Percentiles rank a stretch among this genome's conserved stretches.
Conservation (phyloP, 140 eudicot genomes). For the Artemisia princeps region DNA sequence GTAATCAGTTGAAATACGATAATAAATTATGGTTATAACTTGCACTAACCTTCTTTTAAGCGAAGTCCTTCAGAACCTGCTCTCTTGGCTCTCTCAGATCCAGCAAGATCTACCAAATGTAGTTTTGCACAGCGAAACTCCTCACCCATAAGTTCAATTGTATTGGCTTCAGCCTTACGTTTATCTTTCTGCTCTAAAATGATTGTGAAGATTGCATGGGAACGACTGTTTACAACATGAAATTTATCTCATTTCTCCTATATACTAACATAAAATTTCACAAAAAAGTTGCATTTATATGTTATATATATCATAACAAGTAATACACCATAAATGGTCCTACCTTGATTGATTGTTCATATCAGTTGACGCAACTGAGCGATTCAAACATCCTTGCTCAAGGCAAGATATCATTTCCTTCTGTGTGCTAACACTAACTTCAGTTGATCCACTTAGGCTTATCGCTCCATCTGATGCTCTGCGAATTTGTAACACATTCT, state of each 20-base stretch:
- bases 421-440: conserved; percentile 64
- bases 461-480: conserved; percentile 81
- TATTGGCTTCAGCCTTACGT: conserved; percentile 37
- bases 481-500: conserved; percentile 73
- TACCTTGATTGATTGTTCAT: conserved; percentile 98
- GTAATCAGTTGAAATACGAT: conserved; percentile 5
- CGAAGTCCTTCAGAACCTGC: conserved; percentile 99
- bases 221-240: conserved; percentile 55
- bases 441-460: conserved; percentile 80
- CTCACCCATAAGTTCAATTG: conserved; percentile 58
- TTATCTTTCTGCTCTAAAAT: conserved; percentile 87
- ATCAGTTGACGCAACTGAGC: conserved; percentile 95
- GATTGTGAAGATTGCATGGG: conserved; percentile 96
- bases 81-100: conserved; percentile 94
- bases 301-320: conserved; percentile 18
- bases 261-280: conserved; percentile 3
- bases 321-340: conserved; percentile 6
- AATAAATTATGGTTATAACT: neutral
- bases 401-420: conserved; percentile 94
- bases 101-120: conserved; percentile 99
- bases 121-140: conserved; percentile 89
- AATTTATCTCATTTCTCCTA: conserved; percentile 9
- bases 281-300: conserved; percentile 8
- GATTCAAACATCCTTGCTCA: conserved; percentile 80
- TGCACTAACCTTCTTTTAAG: conserved; percentile 74